phyloP scores from a whole-genome alignment of 192 early-diverging fungal species.

The Coemansia sp. region DNA sequence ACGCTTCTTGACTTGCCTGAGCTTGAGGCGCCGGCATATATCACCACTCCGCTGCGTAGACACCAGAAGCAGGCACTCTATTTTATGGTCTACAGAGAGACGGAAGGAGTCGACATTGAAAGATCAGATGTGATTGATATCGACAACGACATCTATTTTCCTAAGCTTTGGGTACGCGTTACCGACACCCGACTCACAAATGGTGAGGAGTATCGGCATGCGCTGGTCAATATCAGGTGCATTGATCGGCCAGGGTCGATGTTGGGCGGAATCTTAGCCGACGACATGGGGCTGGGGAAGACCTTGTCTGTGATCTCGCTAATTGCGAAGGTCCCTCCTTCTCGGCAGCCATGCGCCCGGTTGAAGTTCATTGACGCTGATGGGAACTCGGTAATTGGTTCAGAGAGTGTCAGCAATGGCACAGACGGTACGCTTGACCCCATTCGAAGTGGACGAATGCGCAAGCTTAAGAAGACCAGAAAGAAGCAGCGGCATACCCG shows the following conservation, averaged over 20 bases:
- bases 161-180: conserved; percentile 37
- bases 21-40: conserved; percentile 47
- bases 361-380: conserved; percentile 35
- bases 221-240: conserved; percentile 35
- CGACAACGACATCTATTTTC: conserved; percentile 16
- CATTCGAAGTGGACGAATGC: not conserved
- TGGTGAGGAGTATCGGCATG: conserved; percentile 27
- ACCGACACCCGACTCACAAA: not conserved
- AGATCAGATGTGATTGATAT: conserved; percentile 3
- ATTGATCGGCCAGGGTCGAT: conserved; percentile 29
- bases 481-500: conserved; percentile 7
- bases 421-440: not conserved
- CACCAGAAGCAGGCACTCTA: conserved; percentile 85
- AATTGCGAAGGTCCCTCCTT: conserved; percentile 18
- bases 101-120: conserved; percentile 61
- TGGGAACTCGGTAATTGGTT: not conserved
- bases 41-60: conserved; percentile 64
- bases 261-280: conserved; percentile 48
- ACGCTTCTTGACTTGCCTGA: conserved; percentile 54
- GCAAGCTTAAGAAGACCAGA: not conserved
- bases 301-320: conserved; percentile 47
- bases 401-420: not conserved
- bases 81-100: conserved; percentile 79
- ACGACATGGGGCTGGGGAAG: conserved; percentile 58
- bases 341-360: conserved; percentile 18